phyloP scores from a whole-genome alignment of 768 basidiomycete genomes.

The Tremella mesenterica region DNA sequence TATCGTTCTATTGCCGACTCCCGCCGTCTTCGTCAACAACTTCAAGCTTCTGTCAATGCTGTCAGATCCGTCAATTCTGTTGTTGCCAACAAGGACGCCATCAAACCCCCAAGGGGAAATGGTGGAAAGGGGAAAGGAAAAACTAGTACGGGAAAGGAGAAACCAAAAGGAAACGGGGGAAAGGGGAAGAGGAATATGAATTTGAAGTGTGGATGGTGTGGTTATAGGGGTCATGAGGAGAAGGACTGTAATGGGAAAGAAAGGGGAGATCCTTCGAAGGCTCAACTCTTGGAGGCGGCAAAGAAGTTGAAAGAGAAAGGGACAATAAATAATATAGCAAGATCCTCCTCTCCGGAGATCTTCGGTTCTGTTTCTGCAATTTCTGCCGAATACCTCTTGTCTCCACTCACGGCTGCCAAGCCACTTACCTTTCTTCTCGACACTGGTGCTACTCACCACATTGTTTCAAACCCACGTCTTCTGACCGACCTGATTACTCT shows the following conservation, averaged over 20 bases:
- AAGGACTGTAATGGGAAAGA: background rate
- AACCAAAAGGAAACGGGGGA: no score
- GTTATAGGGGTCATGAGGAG: background rate
- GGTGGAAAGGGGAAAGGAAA: background rate
- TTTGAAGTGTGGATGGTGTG: background rate
- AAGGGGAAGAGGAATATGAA: background rate
- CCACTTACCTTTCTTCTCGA: background rate
- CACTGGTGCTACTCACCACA: background rate
- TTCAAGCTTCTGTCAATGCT: background rate
- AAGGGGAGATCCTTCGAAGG: background rate
- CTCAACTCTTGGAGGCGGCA: background rate
- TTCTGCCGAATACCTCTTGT: background rate
- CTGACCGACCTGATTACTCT: background rate
- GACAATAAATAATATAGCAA: background rate
- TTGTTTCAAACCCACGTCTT: slow-evolving; percentile 4
- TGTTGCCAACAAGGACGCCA: background rate
- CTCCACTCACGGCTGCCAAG: background rate
- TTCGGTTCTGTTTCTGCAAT: background rate
- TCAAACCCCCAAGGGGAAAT: background rate
- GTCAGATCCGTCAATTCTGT: background rate
- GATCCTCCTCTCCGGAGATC: background rate
- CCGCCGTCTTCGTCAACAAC: background rate
- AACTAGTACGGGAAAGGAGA: background rate
- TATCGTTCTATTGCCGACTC: background rate
- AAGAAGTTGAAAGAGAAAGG: background rate